Percentiles rank a stretch among this genome's conserved stretches.
Conservation (phyloP, 2,329 filamentous ascomycete genomes). For the Emmonsia crescens region DNA sequence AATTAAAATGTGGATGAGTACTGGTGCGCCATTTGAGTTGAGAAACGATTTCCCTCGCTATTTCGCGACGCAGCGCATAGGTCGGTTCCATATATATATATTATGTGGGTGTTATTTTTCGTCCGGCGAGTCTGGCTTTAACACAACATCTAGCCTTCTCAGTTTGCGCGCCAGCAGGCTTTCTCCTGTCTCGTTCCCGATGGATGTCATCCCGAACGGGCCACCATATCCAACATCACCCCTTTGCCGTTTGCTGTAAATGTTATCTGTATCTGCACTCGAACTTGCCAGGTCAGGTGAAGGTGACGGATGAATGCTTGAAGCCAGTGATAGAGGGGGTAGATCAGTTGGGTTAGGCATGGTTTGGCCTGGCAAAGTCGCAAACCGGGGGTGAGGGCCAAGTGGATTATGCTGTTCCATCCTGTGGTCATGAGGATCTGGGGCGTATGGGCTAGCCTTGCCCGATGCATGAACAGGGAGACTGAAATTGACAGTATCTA, state of each 20-base stretch:
- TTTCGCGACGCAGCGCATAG: neutral
- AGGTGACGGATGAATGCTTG: slow-evolving; percentile 9
- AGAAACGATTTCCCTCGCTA: neutral
- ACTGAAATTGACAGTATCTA: slow-evolving; percentile 14
- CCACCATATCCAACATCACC: slow-evolving; percentile 55
- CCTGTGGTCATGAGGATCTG: neutral
- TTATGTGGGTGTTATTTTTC: neutral
- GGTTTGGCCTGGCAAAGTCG: neutral
- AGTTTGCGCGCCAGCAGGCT: slow-evolving; percentile 61
- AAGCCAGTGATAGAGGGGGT: neutral
- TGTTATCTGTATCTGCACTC: slow-evolving; percentile 26
- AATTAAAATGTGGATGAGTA: neutral
- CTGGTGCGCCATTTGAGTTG: neutral
- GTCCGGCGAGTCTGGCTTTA: neutral
- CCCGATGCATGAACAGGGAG: slow-evolving; percentile 16
- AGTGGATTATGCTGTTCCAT: neutral
- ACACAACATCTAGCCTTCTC: slow-evolving; percentile 46
- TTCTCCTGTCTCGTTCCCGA: slow-evolving; percentile 43
- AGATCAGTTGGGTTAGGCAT: neutral
- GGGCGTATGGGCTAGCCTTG: neutral
- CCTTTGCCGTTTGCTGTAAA: slow-evolving; percentile 58
- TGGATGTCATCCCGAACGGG: slow-evolving; percentile 31
- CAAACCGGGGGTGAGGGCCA: neutral
- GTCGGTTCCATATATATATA: neutral
- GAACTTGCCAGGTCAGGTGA: neutral